Base-by-base conservation (phyloP, 305 asterid genomes). In the Fraxinus velutina region DNA sequence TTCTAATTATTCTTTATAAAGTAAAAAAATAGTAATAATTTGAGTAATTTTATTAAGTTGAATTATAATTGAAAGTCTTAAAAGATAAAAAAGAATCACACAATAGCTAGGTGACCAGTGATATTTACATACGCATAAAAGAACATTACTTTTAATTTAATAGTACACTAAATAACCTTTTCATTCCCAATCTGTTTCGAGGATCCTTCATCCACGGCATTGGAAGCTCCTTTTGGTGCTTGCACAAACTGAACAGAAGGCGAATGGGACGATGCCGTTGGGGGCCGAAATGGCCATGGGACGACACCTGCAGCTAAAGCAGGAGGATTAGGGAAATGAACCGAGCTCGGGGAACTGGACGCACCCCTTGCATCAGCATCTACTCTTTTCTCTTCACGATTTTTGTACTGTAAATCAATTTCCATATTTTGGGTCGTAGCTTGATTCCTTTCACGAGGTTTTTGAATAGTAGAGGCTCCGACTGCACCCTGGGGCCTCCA, bases 281-380 rank as follows among this genome's bases (percentile, higher is more conserved):
- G 86, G 15, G 92, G 88, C 62, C 89, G 87, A 66, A 89, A 88
- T 5, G 93, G 90, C 92, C 97, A 89, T 12, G 92, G 87, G 77
- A 86, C 88, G 13, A 89, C 82, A 37, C 91, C 92, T 2, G 91
- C 82, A 71, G 85, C 86, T 39, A 85, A 77, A 81, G 92, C 78
- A 19, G 90, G 90, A 76, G 87, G 85, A 2, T 90, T 22, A 2
- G 91, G 87, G 66, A 88, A 85, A 80, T 87, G 89, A 62, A 82
- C 83, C 1, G 88, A 81, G 79, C 86, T 82, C 39, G 79, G 34
- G 60, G 91, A 81, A 85, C 85, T 78, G 74, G 89, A 80, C 12
- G 84, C 80, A 57, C 80, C 82, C 55, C 75, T 80, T 62, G 77
- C 82, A 81, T 86, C 90, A 4, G 80, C 30, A 82, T 84, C 86